Evolutionary conservation across 164 flowering plant genomes (phyloP), one percentile per base, ranked within the genome.

Genomic region (Warburgia ugandensis): DNA sequence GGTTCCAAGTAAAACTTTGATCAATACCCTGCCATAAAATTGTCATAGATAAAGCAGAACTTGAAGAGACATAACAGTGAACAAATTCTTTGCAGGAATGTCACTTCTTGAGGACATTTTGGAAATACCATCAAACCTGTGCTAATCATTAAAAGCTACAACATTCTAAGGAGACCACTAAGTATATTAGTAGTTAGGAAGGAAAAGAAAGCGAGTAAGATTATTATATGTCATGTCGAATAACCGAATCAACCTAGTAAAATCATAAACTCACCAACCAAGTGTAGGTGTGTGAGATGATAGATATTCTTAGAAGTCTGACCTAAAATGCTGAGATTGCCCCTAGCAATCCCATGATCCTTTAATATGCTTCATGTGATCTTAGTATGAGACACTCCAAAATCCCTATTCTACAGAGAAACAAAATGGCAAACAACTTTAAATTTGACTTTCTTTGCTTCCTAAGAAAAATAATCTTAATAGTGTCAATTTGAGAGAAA

Each of bases 141-240:
- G 56, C 73, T 95, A 77, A 87, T 96, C 96, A 87, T 87, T 35
- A 87, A 55, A 30, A 70, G 29, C 98, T 96, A 64, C 85, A 91
- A 71, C 95, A 85, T 62, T 95, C 98, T 3, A 91, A 70, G 4
- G 81, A 73, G 35, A 87, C 79, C 35, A 85, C 68, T 29, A 76
- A 62, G 61, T 87, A 85, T 23, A 85, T 46, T n/a, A 94, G 96
- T 46, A 87, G 72, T 96, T 91, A 80, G 22, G 4, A 56, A 51
- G 20, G 21, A 57, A 37, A 25, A 1, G 9, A 16, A 57, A 13
- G 21, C 11, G 7, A 40, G 19, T 27, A 7, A 35, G 5, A 17
- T 8, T 3, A 5, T 2, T 2, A 5, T 7, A 1, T 47, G 25
- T 1, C 11, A 4, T 32, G 6, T 28, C 2, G 47, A 13, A 32